These are phyloP conservation scores for Xylariaceae sp. DNA, from an alignment of 2,329 filamentous ascomycete species.

Conservation along the genomic window DNA sequence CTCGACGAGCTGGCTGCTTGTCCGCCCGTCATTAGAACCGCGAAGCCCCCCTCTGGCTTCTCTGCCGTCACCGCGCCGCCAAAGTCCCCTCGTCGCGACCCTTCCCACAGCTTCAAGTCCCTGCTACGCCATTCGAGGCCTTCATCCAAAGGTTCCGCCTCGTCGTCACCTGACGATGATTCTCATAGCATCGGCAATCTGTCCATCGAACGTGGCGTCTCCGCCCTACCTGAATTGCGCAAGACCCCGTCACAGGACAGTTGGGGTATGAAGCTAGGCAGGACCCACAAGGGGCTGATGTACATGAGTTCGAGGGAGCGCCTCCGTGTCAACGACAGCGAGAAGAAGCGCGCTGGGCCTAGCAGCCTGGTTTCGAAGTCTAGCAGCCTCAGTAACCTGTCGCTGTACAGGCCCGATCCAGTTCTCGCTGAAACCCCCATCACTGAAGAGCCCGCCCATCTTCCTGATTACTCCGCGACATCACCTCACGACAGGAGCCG, in stretches of 20 bases:
- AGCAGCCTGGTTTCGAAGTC: conserved; percentile 37
- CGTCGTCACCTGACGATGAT: conserved; percentile 53
- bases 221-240: conserved; percentile 44
- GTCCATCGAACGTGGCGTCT: conserved; percentile 54
- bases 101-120: conserved; percentile 48
- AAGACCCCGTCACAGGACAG: conserved; percentile 54
- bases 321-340: conserved; percentile 55
- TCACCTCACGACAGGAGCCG: conserved; percentile 19
- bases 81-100: conserved; percentile 47
- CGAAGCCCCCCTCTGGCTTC: conserved; percentile 72
- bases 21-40: conserved; percentile 71
- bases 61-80: conserved; percentile 64
- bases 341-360: conserved; percentile 52
- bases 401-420: conserved; percentile 39
- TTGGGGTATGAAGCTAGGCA: conserved; percentile 53
- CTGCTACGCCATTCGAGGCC: conserved; percentile 56
- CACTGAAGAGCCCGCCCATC: conserved; percentile 46
- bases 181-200: conserved; percentile 58
- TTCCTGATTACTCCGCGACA: conserved; percentile 12
- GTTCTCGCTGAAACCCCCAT: conserved; percentile 50
- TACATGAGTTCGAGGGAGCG: conserved; percentile 70
- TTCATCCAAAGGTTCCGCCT: conserved; percentile 52
- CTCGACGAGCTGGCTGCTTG: conserved; percentile 56
- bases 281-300: conserved; percentile 55
- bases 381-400: conserved; percentile 35